phyloP scores from a whole-genome alignment of 352 stramenopile species.

The Saprolegnia parasitica region DNA sequence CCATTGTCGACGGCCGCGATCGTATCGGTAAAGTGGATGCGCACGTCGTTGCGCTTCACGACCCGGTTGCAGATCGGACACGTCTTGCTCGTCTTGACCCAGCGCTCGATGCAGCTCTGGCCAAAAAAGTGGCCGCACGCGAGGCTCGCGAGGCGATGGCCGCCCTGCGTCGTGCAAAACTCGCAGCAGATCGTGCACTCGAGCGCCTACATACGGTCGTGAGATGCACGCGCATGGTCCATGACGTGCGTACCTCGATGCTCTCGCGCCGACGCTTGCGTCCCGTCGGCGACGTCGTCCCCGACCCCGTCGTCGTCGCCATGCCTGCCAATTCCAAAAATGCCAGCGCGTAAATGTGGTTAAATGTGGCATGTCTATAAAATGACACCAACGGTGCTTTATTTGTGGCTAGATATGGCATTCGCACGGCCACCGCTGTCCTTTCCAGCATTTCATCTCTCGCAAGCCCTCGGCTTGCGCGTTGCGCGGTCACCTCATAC shows the following conservation, averaged over 20 bases:
- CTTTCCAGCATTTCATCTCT: too few relatives aligned
- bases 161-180: constrained; percentile 46
- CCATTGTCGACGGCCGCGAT: constrained; percentile 74
- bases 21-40: constrained; percentile 59
- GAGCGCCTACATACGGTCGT: background rate
- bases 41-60: constrained; percentile 50
- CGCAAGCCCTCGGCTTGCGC: too few relatives aligned
- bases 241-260: background rate
- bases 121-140: constrained; percentile 74
- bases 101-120: constrained; percentile 69
- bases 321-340: background rate
- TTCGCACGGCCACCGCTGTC: too few relatives aligned
- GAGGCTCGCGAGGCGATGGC: constrained; percentile 66
- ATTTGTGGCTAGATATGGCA: too few relatives aligned
- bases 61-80: constrained; percentile 65
- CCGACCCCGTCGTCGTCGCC: too few relatives aligned
- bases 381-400: too few relatives aligned
- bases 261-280: background rate
- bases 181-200: constrained; percentile 78
- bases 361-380: background rate
- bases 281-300: background rate
- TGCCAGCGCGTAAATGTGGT: background rate
- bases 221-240: background rate
- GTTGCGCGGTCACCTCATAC: too few relatives aligned
- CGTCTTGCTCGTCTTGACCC: constrained; percentile 51